Evolutionary conservation across 2,329 filamentous ascomycete species (phyloP), one percentile per base, ranked within the genome.

Genomic region (Thelonectria olida): DNA sequence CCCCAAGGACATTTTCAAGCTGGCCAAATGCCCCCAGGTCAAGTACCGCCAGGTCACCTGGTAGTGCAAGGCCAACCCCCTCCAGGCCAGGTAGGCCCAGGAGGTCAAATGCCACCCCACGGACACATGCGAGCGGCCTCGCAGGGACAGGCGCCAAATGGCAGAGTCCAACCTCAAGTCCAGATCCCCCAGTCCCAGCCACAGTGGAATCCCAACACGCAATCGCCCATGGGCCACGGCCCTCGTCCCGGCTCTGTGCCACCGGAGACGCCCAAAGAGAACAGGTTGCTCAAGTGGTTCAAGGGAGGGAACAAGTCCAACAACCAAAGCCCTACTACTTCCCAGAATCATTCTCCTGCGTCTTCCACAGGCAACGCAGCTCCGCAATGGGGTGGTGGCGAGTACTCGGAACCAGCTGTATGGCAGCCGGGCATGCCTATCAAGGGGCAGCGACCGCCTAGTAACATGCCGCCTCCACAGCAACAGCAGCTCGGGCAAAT

Each of bases 211-310:
- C 56, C 61, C 2, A 63, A 62, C 3, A 62, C 64, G 27, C 66
- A 69, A 12, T 58, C 67, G 3, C 61, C 57, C 7, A 61, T 61
- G 41, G 28, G 55, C 5, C 64, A 62, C 10, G 48, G 39, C 3
- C 25, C 42, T 25, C 68, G 61, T 7, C 68, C 65, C 7, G 67
- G 63, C 3, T 66, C 67, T 2, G 54, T 67, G 17, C 69, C 68
- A 5, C 44, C 64, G n/a, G 59, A 63, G 44, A 31, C 58, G 28
- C 58, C 66, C 6, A 72, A 68, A 31, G 68, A 71, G 39, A 71
- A 69, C 61, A 71, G 66, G 53, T 72, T 69, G 69, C 39, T 71
- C 41, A 72, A 71, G 31, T 72, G 68, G 62, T 50, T 69, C 38
- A 72, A 72, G 25, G 68, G 66, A 7, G 66, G 69, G 6, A 59